Base-by-base conservation (phyloP, 768 basidiomycete genomes). In the Chalciporus piperatus region DNA sequence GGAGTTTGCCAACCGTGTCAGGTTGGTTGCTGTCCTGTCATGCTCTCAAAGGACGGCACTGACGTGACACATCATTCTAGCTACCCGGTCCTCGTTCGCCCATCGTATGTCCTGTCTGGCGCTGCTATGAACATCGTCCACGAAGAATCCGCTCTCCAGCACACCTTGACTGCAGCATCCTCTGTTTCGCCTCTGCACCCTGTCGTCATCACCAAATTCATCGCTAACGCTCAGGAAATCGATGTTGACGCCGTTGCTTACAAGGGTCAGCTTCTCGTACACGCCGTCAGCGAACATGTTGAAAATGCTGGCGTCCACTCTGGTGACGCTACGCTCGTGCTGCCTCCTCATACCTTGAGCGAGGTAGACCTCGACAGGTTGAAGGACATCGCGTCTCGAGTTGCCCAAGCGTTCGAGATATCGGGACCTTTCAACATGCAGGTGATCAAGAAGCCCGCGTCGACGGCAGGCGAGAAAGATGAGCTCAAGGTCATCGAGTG, bases 351-450 rank as follows among this genome's bases (percentile, higher is more conserved):
- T 76, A 89, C 92, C 0, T 76, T 98, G 38, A 70, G 73, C 41
- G 76, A 82, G 41, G 63, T 65, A 23, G 97, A 98, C 61, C 84
- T 99, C 75, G 77, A 76, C 9, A 91, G 94, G 51, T 77, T 98
- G 56, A 98, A 98, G 76, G 81, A 78, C 45, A 98, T 98, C 54
- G 92, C 96, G 0, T 83, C 91, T 70, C 98, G 97, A 74, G 95
- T 99, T 55, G 96, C 93, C 30, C 76, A 78, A 35, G 97, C 94
- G 10, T 97, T 98, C 71, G 79, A 97, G 63, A 98, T 99, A 47
- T 97, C 93, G 23, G 97, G 97, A 32, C 97, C 97, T 7, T 99
- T 85, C 85, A 99, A 99, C 71, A 99, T 99, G 95, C 97, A 99
- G 71, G 83, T 99, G 69, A 98, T 99, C 74, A 84, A 89, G 67